Evolutionary conservation across 169 alveolate species (phyloP).

Genomic region (Besnoitia besnoiti): DNA sequence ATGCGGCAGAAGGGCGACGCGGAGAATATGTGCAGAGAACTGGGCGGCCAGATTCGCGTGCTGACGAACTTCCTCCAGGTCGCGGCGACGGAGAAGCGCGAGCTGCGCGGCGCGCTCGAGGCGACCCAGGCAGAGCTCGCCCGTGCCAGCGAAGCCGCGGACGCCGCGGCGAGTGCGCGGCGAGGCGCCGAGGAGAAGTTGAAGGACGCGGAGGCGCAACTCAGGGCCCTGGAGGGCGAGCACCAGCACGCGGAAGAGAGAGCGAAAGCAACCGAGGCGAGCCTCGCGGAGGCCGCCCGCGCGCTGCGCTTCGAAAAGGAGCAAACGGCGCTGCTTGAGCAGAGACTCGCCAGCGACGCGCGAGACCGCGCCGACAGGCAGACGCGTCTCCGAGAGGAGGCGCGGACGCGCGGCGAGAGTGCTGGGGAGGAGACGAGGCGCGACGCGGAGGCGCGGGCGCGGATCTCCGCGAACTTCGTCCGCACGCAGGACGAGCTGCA

Average conservation of each 20-base stretch:
- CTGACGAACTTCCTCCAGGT: neutral
- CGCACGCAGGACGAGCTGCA: neutral
- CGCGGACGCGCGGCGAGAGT: neutral
- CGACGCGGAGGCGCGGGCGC: neutral
- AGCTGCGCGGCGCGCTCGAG: neutral
- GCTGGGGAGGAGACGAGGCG: neutral
- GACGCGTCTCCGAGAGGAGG: neutral
- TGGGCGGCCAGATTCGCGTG: neutral
- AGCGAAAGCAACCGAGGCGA: neutral
- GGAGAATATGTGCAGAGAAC: neutral
- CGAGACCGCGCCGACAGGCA: neutral
- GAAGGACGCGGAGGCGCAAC: slow-evolving; percentile 15
- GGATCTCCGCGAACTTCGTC: neutral
- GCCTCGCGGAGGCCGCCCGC: too few species aligned
- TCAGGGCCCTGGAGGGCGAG: neutral
- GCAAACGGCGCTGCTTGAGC: too few species aligned
- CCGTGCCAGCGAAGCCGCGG: neutral
- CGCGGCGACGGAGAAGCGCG: neutral
- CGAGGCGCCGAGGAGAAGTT: neutral
- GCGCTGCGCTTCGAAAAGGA: too few species aligned
- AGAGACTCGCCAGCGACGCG: too few species aligned
- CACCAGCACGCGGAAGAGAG: neutral
- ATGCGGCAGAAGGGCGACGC: neutral
- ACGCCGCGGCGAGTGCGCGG: neutral
- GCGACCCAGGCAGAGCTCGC: neutral